Evolutionary conservation across 768 basidiomycete species (phyloP).

Genomic region (Boletus tylopilopsis): DNA sequence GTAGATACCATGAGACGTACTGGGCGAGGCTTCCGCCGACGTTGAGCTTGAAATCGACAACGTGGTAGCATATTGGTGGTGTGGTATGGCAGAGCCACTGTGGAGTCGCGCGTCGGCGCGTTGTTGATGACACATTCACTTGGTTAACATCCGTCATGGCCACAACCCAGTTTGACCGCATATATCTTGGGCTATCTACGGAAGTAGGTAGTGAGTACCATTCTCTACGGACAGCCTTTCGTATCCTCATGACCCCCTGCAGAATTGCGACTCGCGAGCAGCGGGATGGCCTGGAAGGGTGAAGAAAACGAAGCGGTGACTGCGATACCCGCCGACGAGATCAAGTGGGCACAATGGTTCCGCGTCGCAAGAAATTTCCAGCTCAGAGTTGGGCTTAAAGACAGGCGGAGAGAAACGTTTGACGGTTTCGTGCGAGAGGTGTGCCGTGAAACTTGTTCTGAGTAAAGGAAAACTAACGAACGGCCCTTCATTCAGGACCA

Average conservation of each 20-base stretch:
- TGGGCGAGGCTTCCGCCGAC: no score
- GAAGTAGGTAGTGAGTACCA: constrained; percentile 77
- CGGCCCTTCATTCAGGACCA: constrained; percentile 59
- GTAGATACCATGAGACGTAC: no score
- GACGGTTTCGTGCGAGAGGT: constrained; percentile 94
- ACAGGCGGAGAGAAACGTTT: constrained; percentile 77
- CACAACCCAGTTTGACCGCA: constrained; percentile 82
- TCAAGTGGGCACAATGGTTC: constrained; percentile 89
- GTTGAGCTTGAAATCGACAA: no score
- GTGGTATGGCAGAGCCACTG: no score
- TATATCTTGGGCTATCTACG: constrained; percentile 70
- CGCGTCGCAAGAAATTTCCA: constrained; percentile 92
- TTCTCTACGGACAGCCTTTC: not conserved
- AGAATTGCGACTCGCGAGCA: constrained; percentile 86
- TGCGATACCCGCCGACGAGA: constrained; percentile 64
- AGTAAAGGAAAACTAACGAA: not conserved
- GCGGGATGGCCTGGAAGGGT: constrained; percentile 94
- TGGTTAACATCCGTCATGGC: constrained; percentile 33
- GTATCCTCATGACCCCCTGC: not conserved
- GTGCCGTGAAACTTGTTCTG: not conserved
- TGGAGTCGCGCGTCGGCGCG: no score
- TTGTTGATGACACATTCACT: constrained; percentile 16
- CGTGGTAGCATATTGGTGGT: no score
- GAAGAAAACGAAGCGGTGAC: constrained; percentile 60
- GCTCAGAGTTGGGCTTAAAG: constrained; percentile 77